Evolutionary conservation across 352 stramenopile genomes (phyloP).

Genomic region (Pythium monospermum): DNA sequence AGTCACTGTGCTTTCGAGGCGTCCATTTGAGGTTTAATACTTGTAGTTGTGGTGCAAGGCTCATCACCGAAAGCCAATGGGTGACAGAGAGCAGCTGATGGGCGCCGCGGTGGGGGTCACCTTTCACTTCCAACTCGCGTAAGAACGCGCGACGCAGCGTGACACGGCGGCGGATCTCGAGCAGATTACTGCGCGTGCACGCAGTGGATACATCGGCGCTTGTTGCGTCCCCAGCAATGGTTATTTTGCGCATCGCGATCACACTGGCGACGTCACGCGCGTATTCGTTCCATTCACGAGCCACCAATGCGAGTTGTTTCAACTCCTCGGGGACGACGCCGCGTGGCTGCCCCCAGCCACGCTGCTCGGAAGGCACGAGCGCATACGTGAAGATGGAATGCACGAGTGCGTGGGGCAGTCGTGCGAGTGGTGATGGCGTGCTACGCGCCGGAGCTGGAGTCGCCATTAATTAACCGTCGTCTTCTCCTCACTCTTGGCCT

Average conservation of each 20-base stretch:
- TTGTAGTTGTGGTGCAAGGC: constrained; percentile 7
- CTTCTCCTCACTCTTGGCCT: too few relatives aligned
- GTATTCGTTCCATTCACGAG: constrained; percentile 6
- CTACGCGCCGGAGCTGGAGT: too few relatives aligned
- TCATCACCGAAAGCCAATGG: constrained; percentile 6
- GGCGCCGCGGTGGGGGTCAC: background rate
- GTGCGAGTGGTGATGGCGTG: background rate
- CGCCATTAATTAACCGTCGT: too few relatives aligned
- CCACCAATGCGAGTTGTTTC: constrained; percentile 1
- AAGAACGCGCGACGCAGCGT: constrained; percentile 7
- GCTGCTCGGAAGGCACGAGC: background rate
- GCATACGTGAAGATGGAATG: constrained; percentile 13
- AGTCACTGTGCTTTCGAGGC: background rate
- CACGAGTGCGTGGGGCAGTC: constrained; percentile 9
- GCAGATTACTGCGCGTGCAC: background rate
- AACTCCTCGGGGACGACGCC: background rate
- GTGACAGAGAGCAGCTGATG: background rate
- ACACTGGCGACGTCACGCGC: background rate
- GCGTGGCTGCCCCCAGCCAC: background rate
- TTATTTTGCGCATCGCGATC: too few relatives aligned
- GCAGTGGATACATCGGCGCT: too few relatives aligned
- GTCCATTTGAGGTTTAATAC: background rate
- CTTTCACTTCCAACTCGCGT: constrained; percentile 5
- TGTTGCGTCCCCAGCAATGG: too few relatives aligned
- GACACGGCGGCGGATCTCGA: constrained; percentile 1